Evolutionary conservation across 1,284 basidiomycete species (phyloP).

Genomic region (Retiboletus flavoniger): DNA sequence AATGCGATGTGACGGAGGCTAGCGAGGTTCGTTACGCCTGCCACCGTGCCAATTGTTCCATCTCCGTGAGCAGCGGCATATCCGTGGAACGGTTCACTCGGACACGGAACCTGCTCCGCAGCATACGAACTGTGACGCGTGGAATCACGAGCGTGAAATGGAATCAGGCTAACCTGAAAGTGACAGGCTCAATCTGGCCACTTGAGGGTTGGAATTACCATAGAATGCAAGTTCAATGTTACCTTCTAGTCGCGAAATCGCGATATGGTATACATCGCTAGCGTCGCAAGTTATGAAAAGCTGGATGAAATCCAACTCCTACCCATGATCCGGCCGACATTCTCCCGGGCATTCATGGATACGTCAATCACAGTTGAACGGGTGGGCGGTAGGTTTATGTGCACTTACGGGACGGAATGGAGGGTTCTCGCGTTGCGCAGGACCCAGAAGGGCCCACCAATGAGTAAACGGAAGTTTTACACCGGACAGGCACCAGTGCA

Average conservation of each 20-base stretch:
- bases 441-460: constrained; percentile 1
- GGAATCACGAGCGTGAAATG: constrained; percentile 5
- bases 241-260: constrained; percentile 9
- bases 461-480: constrained; percentile 3
- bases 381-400: constrained; percentile 5
- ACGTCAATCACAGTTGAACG: background rate
- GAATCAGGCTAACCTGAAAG: constrained; percentile 7
- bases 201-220: constrained; percentile 1
- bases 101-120: constrained; percentile 13
- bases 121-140: constrained; percentile 5
- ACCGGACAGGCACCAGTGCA: background rate
- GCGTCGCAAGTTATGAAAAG: constrained; percentile 4
- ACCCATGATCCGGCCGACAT: constrained; percentile 24
- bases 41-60: constrained; percentile 1
- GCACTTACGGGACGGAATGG: constrained; percentile 14
- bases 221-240: constrained; percentile 14
- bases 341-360: background rate
- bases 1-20: constrained; percentile 5
- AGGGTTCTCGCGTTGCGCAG: constrained; percentile 3
- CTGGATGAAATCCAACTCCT: background rate
- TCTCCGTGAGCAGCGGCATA: constrained; percentile 7
- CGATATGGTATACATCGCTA: background rate
- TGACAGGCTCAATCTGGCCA: constrained; percentile 2
- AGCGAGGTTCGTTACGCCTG: constrained; percentile 14
- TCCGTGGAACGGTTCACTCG: background rate